Evolutionary conservation across 179 eudicot species (phyloP).

Genomic region (Vitellaria paradoxa): DNA sequence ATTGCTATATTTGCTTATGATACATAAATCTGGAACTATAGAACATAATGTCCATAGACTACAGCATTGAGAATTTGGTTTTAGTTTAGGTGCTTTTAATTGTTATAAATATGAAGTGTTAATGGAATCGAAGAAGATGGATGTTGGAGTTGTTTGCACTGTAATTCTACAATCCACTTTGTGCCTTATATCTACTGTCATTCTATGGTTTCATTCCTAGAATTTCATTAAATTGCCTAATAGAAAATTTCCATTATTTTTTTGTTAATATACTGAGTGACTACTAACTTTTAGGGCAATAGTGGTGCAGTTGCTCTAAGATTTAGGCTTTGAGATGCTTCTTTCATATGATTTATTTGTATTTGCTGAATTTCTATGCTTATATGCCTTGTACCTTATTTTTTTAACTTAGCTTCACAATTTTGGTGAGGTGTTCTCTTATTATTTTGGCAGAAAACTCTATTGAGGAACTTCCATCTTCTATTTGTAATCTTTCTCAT

Average conservation of each 20-base stretch:
- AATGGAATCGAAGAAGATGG: not conserved
- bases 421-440: not conserved
- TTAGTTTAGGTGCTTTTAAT: constrained; percentile 6
- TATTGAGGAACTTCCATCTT: constrained; percentile 75
- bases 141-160: not conserved
- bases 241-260: not conserved
- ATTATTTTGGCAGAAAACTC: constrained; percentile 57
- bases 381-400: not conserved
- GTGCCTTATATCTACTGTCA: not conserved
- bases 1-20: not conserved
- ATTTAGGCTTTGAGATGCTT: not conserved
- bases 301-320: constrained; percentile 2
- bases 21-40: not conserved
- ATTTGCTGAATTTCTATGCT: constrained; percentile 1
- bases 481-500: constrained; percentile 81
- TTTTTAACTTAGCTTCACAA: not conserved
- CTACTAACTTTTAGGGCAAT: not conserved
- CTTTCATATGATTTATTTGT: constrained; percentile 1
- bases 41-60: not conserved
- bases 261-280: not conserved
- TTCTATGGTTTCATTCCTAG: constrained; percentile 4
- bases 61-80: not conserved
- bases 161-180: not conserved
- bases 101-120: constrained; percentile 1
- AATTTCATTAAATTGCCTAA: constrained; percentile 11